Conservation (phyloP, 2,329 filamentous ascomycete genomes). For the Fusarium falciforme region DNA sequence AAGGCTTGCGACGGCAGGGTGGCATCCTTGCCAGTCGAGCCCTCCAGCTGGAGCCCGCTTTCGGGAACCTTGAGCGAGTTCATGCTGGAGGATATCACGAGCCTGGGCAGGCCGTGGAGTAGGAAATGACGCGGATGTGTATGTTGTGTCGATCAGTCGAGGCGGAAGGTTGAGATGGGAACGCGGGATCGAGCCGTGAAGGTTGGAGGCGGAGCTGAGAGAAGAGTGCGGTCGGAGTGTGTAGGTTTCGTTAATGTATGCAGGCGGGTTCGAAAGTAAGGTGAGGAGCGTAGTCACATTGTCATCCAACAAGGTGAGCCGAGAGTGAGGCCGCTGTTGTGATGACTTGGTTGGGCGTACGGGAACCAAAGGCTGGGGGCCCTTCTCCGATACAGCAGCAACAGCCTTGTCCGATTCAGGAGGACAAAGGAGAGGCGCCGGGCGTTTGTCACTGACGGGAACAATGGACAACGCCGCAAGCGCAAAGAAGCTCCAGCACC, state of each 20-base stretch:
- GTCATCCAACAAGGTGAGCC: conserved; percentile 42
- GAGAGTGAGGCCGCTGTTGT: conserved; percentile 43
- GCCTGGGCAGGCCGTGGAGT: conserved; percentile 42
- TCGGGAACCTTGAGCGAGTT: conserved; percentile 67
- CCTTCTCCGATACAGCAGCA: conserved; percentile 28
- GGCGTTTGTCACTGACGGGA: conserved; percentile 27
- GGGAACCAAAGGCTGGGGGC: conserved; percentile 26
- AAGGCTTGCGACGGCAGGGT: conserved; percentile 66
- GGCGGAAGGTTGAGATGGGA: conserved; percentile 22
- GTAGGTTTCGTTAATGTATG: conserved; percentile 13
- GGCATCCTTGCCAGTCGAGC: conserved; percentile 57
- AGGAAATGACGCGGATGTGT: conserved; percentile 44
- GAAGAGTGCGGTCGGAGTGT: conserved; percentile 4
- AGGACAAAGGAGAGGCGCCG: conserved; percentile 30
- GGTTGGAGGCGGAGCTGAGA: conserved; percentile 8
- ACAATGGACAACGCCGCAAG: conserved; percentile 37
- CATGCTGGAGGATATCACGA: conserved; percentile 54
- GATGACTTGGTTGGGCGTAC: conserved; percentile 36
- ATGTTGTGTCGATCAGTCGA: conserved; percentile 40
- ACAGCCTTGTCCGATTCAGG: conserved; percentile 29
- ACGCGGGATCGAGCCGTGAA: conserved; percentile 9
- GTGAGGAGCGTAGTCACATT: conserved; percentile 42
- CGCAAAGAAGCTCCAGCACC: conserved; percentile 36
- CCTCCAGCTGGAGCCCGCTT: conserved; percentile 67
- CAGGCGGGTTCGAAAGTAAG: conserved; percentile 28